These are phyloP conservation scores for Emericellopsis cladophorae DNA, from an alignment of 2,329 filamentous ascomycete species.

Conservation along the genomic window DNA sequence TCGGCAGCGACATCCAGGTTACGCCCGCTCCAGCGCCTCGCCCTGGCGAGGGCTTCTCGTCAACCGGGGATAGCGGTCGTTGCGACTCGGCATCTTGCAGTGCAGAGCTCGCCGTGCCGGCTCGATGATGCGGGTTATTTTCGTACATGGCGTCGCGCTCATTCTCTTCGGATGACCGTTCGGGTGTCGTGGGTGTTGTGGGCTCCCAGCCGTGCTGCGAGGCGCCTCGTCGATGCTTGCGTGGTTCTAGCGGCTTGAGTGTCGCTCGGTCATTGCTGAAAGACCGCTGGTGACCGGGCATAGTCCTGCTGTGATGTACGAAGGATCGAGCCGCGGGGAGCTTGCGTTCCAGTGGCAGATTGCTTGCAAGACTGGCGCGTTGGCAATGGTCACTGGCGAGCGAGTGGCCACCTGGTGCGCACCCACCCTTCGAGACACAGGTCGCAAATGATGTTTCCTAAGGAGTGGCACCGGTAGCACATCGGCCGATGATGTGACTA, in stretches of 20 bases:
- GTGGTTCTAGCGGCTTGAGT: slow-evolving; percentile 2
- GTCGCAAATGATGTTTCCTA: too few species aligned
- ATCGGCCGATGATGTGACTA: too few species aligned
- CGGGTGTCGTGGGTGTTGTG: neutral
- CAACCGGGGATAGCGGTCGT: slow-evolving; percentile 2
- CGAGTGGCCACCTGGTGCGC: too few species aligned
- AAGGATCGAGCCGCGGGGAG: too few species aligned
- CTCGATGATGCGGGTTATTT: neutral
- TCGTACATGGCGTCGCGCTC: neutral
- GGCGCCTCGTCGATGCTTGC: slow-evolving; percentile 1
- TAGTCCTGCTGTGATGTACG: neutral
- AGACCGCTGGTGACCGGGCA: slow-evolving; percentile 3
- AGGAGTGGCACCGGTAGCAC: too few species aligned
- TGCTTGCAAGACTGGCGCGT: too few species aligned
- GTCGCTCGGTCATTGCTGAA: slow-evolving; percentile 4
- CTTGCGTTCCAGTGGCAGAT: too few species aligned
- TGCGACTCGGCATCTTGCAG: slow-evolving; percentile 2
- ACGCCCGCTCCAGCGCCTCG: slow-evolving; percentile 4
- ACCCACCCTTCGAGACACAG: too few species aligned
- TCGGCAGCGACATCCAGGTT: slow-evolving; percentile 58
- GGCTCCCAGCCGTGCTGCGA: neutral
- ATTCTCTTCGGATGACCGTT: neutral
- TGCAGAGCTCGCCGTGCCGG: neutral
- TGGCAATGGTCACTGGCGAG: too few species aligned
- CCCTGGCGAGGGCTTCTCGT: slow-evolving; percentile 2